phyloP scores from a whole-genome alignment of 2,329 filamentous ascomycete genomes.

The Hymenotorrendiella dingleyae region DNA sequence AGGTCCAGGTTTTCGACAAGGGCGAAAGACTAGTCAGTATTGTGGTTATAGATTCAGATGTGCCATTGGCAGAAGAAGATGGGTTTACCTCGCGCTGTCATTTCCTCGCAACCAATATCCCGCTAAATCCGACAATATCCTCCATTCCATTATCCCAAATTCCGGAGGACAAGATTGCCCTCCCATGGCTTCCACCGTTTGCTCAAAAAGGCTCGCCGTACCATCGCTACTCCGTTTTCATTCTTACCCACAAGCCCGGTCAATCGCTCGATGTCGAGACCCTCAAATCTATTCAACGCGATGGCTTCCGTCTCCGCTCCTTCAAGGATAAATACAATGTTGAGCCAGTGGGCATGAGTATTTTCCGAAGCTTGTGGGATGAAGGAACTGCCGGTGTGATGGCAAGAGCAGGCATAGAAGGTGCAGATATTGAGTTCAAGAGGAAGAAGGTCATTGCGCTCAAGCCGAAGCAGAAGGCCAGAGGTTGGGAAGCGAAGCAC shows the following conservation, averaged over 20 bases:
- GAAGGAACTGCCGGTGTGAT: slow-evolving; percentile 83
- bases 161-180: slow-evolving; percentile 58
- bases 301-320: slow-evolving; percentile 69
- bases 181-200: slow-evolving; percentile 79
- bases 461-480: slow-evolving; percentile 54
- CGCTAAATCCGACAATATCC: slow-evolving; percentile 53
- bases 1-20: slow-evolving; percentile 77
- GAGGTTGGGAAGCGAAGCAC: slow-evolving; percentile 62
- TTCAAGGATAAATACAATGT: slow-evolving; percentile 66
- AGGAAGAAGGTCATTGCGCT: slow-evolving; percentile 67
- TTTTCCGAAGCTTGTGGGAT: slow-evolving; percentile 91
- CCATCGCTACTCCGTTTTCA: slow-evolving; percentile 77
- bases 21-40: slow-evolving; percentile 79
- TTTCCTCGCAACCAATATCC: slow-evolving; percentile 72
- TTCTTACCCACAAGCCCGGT: slow-evolving; percentile 71
- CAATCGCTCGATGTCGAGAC: slow-evolving; percentile 50
- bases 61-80: slow-evolving; percentile 72
- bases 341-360: slow-evolving; percentile 70
- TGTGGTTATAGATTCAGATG: slow-evolving; percentile 83
- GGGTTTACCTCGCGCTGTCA: slow-evolving; percentile 77
- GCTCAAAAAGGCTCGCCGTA: slow-evolving; percentile 88
- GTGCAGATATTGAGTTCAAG: slow-evolving; percentile 79
- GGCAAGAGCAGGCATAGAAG: slow-evolving; percentile 67
- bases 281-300: slow-evolving; percentile 50
- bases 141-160: slow-evolving; percentile 61